Conservation (phyloP, 2,329 filamentous ascomycete species). For the Drechslerella coelobrocha region DNA sequence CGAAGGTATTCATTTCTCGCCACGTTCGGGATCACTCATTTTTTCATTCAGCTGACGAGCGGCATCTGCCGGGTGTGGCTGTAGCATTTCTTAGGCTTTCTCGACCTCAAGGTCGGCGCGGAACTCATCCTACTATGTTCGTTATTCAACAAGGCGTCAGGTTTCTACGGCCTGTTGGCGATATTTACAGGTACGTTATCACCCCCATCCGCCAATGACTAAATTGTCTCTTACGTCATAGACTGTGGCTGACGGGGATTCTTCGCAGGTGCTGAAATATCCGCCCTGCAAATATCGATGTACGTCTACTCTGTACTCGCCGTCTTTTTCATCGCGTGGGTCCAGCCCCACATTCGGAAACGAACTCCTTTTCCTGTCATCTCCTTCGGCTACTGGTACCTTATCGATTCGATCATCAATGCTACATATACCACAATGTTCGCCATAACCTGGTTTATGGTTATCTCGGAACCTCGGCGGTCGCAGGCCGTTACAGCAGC, state of each 20-base stretch:
- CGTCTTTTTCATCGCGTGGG: constrained; percentile 71
- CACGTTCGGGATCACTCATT: constrained; percentile 1
- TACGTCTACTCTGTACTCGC: constrained; percentile 84
- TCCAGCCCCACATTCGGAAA: constrained; percentile 79
- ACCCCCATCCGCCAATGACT: background rate
- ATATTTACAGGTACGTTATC: constrained; percentile 68
- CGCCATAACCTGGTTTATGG: constrained; percentile 82
- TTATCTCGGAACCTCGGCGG: constrained; percentile 63
- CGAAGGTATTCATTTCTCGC: constrained; percentile 38
- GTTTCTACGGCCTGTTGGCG: constrained; percentile 86
- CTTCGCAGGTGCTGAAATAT: constrained; percentile 73
- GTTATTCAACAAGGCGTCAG: constrained; percentile 89
- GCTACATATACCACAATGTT: constrained; percentile 81
- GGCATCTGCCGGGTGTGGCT: constrained; percentile 36
- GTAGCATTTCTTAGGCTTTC: constrained; percentile 82
- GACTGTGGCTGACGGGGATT: background rate
- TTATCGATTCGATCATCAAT: constrained; percentile 82
- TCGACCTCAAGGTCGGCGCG: constrained; percentile 84
- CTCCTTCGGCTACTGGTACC: constrained; percentile 82
- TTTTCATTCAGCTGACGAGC: constrained; percentile 20
- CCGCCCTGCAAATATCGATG: constrained; percentile 82
- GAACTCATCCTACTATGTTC: constrained; percentile 83
- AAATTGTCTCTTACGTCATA: background rate
- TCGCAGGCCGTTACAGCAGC: constrained; percentile 36
- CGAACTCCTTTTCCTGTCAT: constrained; percentile 81